These are phyloP conservation scores for Phytophthora pinifolia DNA, from an alignment of 352 stramenopile species.

Conservation along the genomic window DNA sequence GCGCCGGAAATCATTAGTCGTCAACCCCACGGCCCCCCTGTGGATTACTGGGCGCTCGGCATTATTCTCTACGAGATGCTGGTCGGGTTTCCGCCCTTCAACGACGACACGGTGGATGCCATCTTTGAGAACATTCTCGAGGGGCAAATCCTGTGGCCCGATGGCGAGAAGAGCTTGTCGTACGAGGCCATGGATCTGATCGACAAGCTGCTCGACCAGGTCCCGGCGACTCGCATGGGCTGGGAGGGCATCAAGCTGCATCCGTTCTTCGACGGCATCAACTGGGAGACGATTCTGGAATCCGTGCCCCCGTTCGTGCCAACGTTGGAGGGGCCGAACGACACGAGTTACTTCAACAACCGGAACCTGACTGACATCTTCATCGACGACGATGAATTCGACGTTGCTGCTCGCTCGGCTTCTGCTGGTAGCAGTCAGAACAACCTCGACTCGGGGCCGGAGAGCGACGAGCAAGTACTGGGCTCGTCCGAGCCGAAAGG, in stretches of 20 bases:
- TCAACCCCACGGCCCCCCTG: slow-evolving; percentile 63
- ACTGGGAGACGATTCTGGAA: slow-evolving; percentile 83
- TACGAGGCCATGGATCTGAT: slow-evolving; percentile 82
- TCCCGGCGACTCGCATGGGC: slow-evolving; percentile 61
- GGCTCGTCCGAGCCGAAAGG: slow-evolving; percentile 14
- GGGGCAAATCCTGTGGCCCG: slow-evolving; percentile 83
- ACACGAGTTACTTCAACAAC: slow-evolving; percentile 93
- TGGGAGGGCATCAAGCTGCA: slow-evolving; percentile 71
- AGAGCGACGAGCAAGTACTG: slow-evolving; percentile 23
- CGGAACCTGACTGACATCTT: slow-evolving; percentile 85
- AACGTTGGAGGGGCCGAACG: slow-evolving; percentile 79
- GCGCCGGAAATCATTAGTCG: slow-evolving; percentile 88
- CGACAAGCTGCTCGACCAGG: slow-evolving; percentile 68
- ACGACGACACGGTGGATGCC: slow-evolving; percentile 85
- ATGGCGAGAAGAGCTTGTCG: slow-evolving; percentile 88
- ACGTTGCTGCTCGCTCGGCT: slow-evolving; percentile 45
- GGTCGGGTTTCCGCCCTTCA: slow-evolving; percentile 88
- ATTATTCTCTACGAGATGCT: slow-evolving; percentile 92
- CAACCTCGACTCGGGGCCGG: slow-evolving; percentile 28
- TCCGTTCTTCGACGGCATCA: slow-evolving; percentile 73
- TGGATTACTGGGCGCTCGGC: slow-evolving; percentile 91
- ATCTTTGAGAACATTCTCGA: slow-evolving; percentile 89
- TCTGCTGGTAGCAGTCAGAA: slow-evolving; percentile 36
- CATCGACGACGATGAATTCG: slow-evolving; percentile 82
- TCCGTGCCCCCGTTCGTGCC: slow-evolving; percentile 85